Evolutionary conservation across 2,329 filamentous ascomycete genomes (phyloP).

Genomic region (Paracorniculantispora psalliotae): DNA sequence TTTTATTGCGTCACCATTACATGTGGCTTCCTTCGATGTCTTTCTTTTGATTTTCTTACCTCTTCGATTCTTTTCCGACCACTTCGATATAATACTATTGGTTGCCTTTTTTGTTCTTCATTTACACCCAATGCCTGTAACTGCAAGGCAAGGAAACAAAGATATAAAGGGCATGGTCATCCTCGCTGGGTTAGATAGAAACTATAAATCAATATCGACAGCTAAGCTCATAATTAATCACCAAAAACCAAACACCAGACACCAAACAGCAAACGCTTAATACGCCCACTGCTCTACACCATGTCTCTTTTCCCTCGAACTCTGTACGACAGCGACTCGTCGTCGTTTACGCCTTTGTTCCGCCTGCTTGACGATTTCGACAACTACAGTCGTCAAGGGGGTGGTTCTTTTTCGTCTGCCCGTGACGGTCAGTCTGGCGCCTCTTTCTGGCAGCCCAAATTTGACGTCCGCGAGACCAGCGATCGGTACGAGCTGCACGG

Average conservation of each 20-base stretch:
- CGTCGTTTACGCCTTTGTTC: constrained; percentile 44
- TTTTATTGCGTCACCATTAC: no score
- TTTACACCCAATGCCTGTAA: not conserved
- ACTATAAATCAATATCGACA: not conserved
- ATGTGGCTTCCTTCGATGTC: not conserved
- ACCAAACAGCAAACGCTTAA: not conserved
- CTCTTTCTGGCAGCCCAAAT: constrained; percentile 56
- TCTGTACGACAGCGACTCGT: constrained; percentile 31
- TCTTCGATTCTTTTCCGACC: no score
- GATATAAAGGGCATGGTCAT: not conserved
- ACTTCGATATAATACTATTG: no score
- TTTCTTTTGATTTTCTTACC: no score
- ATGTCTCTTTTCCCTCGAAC: constrained; percentile 45
- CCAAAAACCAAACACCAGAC: no score
- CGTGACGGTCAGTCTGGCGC: constrained; percentile 28
- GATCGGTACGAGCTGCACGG: constrained; percentile 62
- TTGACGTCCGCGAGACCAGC: constrained; percentile 63
- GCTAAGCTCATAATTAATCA: not conserved
- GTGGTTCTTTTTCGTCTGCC: constrained; percentile 12
- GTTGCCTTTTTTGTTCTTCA: not conserved
- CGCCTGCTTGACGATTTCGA: constrained; percentile 49
- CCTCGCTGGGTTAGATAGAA: not conserved
- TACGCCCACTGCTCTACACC: constrained; percentile 32
- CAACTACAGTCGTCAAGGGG: constrained; percentile 31
- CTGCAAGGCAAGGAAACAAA: not conserved